Conservation (phyloP, 768 basidiomycete species). For the Chalciporus sphaerocephalus region DNA sequence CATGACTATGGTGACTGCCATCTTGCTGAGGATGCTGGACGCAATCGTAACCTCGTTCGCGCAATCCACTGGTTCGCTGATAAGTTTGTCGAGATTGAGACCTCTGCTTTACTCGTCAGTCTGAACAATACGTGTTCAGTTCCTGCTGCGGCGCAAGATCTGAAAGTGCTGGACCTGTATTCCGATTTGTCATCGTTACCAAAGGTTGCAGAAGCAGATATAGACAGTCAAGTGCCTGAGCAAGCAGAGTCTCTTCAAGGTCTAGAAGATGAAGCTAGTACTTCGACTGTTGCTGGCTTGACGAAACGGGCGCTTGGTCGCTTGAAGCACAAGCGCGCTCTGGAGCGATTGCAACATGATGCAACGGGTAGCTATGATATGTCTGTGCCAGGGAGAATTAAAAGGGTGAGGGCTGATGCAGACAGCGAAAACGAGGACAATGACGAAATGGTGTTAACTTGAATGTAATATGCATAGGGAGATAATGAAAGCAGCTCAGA, state of each 20-base stretch:
- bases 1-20: slow-evolving; percentile 12
- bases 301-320: slow-evolving; percentile 47
- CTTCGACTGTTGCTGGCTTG: slow-evolving; percentile 18
- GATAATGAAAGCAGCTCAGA: background rate
- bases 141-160: slow-evolving; percentile 44
- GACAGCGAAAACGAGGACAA: slow-evolving; percentile 2
- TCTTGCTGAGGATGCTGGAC: slow-evolving; percentile 4
- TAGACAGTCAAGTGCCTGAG: slow-evolving; percentile 38
- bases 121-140: slow-evolving; percentile 45
- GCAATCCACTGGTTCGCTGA: slow-evolving; percentile 34
- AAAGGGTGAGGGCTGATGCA: slow-evolving; percentile 18
- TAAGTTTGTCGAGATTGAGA: slow-evolving; percentile 22
- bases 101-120: slow-evolving; percentile 35
- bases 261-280: slow-evolving; percentile 10
- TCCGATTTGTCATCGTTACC: slow-evolving; percentile 52
- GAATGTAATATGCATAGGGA: background rate
- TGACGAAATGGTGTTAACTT: slow-evolving; percentile 2
- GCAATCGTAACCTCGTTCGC: slow-evolving; percentile 24
- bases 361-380: slow-evolving; percentile 1
- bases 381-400: slow-evolving; percentile 5
- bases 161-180: slow-evolving; percentile 59
- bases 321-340: slow-evolving; percentile 48
- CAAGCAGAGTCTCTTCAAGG: slow-evolving; percentile 11
- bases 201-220: slow-evolving; percentile 48
- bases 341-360: slow-evolving; percentile 28